Percentiles rank a stretch among this genome's conserved stretches.
Evolutionary conservation across 1,284 basidiomycete genomes (phyloP).

Genomic region (Termitomyces sp.): DNA sequence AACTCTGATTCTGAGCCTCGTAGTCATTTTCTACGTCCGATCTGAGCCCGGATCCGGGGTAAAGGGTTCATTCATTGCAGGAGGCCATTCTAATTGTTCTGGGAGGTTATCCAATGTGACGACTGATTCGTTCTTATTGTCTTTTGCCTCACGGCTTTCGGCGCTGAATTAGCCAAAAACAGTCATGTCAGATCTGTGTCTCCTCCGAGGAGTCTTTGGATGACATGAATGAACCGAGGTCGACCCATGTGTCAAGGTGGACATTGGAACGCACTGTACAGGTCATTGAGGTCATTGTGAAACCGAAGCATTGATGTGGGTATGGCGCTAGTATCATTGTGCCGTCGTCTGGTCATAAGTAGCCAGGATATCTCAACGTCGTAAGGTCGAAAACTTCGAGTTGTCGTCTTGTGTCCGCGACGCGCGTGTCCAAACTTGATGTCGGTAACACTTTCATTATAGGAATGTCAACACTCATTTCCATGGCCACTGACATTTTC

Average conservation of each 20-base stretch:
- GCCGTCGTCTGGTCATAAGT: background rate
- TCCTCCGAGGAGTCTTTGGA: background rate
- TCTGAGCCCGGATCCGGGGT: conserved; percentile 19
- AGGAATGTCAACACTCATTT: conserved; percentile 16
- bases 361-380: background rate
- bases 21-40: conserved; percentile 14
- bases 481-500: conserved; percentile 38
- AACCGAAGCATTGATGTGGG: background rate
- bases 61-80: conserved; percentile 17
- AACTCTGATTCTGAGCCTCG: conserved; percentile 5
- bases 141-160: conserved; percentile 23
- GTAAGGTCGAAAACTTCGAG: background rate
- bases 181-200: conserved; percentile 12
- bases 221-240: background rate
- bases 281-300: too few relatives aligned
- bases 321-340: background rate
- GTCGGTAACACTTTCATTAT: background rate
- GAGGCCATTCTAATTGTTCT: conserved; percentile 29
- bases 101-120: conserved; percentile 24
- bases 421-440: background rate
- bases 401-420: background rate
- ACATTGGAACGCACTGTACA: background rate
- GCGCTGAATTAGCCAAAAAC: conserved; percentile 8
- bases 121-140: conserved; percentile 32
- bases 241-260: background rate